Percentiles rank a stretch among this genome's conserved stretches.
phyloP scores from a whole-genome alignment of 2,329 filamentous ascomycete species.

The Colletotrichum liriopes region DNA sequence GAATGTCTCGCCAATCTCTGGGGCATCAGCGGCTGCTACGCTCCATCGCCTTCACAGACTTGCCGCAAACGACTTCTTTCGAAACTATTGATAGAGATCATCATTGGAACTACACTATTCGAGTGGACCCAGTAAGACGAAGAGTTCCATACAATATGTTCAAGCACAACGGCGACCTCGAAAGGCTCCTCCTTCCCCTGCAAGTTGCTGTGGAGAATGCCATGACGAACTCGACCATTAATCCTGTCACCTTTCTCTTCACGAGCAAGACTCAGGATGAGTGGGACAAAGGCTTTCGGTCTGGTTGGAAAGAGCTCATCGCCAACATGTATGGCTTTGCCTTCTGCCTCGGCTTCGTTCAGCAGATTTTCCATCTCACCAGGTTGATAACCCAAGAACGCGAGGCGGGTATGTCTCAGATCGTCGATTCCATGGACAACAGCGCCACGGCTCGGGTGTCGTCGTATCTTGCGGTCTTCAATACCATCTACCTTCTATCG shows the following conservation, averaged over 20 bases:
- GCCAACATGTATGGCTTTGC: constrained; percentile 46
- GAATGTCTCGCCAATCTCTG: constrained; percentile 47
- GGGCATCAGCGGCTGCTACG: constrained; percentile 51
- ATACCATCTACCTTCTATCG: constrained; percentile 38
- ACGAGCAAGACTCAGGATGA: constrained; percentile 35
- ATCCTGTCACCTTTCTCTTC: constrained; percentile 45
- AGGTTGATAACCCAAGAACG: constrained; percentile 49
- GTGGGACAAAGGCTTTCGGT: constrained; percentile 11
- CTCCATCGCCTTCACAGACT: constrained; percentile 50
- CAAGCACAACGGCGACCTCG: constrained; percentile 47
- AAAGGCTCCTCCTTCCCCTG: constrained; percentile 47
- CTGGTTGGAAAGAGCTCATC: constrained; percentile 30
- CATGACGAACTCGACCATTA: constrained; percentile 47
- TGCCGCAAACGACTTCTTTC: constrained; percentile 45
- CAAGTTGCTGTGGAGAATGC: constrained; percentile 54
- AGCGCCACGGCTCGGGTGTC: background rate
- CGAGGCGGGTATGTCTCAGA: constrained; percentile 51
- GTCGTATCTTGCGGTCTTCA: constrained; percentile 3
- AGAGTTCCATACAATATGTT: constrained; percentile 66
- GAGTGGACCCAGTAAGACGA: constrained; percentile 44
- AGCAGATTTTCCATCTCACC: constrained; percentile 34
- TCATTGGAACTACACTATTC: constrained; percentile 51
- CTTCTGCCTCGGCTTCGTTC: constrained; percentile 45
- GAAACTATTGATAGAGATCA: constrained; percentile 33
- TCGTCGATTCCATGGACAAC: constrained; percentile 48